These are phyloP conservation scores for Pichia californica DNA, from an alignment of 805 yeast species.

Conservation along the genomic window DNA sequence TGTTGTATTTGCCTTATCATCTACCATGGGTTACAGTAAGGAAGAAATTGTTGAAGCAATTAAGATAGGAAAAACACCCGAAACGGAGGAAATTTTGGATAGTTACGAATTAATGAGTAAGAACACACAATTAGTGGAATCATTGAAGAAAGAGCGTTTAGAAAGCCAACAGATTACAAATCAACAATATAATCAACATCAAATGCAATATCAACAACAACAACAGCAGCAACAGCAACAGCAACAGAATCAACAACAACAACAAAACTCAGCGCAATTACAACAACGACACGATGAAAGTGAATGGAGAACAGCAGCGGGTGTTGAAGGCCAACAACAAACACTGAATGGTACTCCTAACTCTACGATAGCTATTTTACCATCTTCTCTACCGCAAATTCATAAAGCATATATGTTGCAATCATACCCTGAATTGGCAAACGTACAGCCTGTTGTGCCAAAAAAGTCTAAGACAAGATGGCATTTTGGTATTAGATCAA, in stretches of 20 bases:
- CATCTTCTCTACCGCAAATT: slow-evolving; percentile 89
- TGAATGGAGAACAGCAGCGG: slow-evolving; percentile 28
- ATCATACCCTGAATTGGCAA: slow-evolving; percentile 26
- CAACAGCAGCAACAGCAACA: slow-evolving; percentile 4
- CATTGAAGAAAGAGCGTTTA: slow-evolving; percentile 39
- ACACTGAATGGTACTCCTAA: slow-evolving; percentile 41
- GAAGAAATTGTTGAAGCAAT: slow-evolving; percentile 73
- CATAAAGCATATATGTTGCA: slow-evolving; percentile 86
- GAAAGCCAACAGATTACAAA: slow-evolving; percentile 2
- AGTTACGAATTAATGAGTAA: slow-evolving; percentile 81
- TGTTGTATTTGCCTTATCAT: slow-evolving; percentile 64
- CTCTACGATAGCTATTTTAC: slow-evolving; percentile 86
- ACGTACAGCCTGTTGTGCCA: slow-evolving; percentile 43
- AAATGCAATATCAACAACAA: slow-evolving; percentile 10
- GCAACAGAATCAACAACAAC: neutral
- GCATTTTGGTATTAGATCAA: slow-evolving; percentile 96
- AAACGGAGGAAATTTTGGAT: slow-evolving; percentile 74
- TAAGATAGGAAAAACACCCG: slow-evolving; percentile 33
- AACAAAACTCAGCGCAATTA: neutral
- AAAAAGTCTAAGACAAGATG: slow-evolving; percentile 92
- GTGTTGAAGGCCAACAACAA: slow-evolving; percentile 23
- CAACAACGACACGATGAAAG: slow-evolving; percentile 10
- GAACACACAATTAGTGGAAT: slow-evolving; percentile 63
- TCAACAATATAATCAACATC: slow-evolving; percentile 5
- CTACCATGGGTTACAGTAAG: slow-evolving; percentile 83